A percentile compares a stretch with the other conserved stretches of the same genome.
Evolutionary conservation across 2,329 filamentous ascomycete genomes (phyloP).

Genomic region (Plectosphaerella plurivora): DNA sequence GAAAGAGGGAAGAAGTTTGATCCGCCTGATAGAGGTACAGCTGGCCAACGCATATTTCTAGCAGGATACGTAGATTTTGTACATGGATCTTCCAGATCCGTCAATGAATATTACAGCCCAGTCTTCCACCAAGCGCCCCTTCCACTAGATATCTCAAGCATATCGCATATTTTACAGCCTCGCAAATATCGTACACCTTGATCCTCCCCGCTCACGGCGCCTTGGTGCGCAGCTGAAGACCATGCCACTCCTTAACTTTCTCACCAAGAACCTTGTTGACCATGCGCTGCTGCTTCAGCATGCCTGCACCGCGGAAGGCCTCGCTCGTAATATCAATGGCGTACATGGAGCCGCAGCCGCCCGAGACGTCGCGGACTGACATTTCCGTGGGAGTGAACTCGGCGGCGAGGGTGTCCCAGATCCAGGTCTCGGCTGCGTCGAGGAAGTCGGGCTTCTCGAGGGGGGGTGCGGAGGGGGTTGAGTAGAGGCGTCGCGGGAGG

Average conservation of each 20-base stretch:
- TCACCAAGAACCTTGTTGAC: slow-evolving; percentile 73
- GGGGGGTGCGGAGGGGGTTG: slow-evolving; percentile 4
- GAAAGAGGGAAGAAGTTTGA: too few species aligned
- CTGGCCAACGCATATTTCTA: too few species aligned
- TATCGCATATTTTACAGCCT: neutral
- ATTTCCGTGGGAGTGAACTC: slow-evolving; percentile 48
- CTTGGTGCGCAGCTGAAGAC: slow-evolving; percentile 73
- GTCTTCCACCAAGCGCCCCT: neutral
- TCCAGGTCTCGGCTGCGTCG: slow-evolving; percentile 50
- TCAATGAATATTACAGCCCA: neutral
- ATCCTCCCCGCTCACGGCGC: slow-evolving; percentile 29
- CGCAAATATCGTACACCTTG: neutral
- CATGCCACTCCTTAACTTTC: slow-evolving; percentile 77
- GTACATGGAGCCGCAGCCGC: slow-evolving; percentile 86
- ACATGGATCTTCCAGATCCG: too few species aligned
- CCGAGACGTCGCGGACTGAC: slow-evolving; percentile 73
- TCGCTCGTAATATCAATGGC: slow-evolving; percentile 72
- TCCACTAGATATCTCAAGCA: too few species aligned
- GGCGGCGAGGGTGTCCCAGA: slow-evolving; percentile 49
- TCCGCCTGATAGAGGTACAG: too few species aligned
- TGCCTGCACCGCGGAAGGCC: slow-evolving; percentile 63
- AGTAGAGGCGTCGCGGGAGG: neutral
- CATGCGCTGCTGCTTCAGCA: slow-evolving; percentile 79
- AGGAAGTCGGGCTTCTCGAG: slow-evolving; percentile 45
- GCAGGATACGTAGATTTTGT: too few species aligned